Conservation (phyloP, 768 basidiomycete species). For the Dendrothele bispora region DNA sequence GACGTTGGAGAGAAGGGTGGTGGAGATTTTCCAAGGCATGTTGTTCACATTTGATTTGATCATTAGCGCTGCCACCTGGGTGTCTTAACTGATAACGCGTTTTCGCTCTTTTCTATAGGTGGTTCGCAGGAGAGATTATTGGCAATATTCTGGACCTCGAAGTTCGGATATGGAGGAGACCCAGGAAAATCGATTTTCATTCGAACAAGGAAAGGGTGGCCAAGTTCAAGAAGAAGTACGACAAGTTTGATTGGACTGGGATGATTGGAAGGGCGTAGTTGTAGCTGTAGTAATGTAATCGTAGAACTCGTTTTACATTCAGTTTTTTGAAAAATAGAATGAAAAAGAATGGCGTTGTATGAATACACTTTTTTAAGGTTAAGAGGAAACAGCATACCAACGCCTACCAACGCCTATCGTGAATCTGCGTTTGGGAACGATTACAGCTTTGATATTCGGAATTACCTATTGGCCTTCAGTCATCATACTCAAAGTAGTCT, state of each 20-base stretch:
- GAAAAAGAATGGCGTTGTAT: too few species aligned
- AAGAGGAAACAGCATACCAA: too few species aligned
- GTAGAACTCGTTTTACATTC: too few species aligned
- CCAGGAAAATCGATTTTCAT: slow-evolving; percentile 68
- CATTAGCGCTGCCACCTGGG: too few species aligned
- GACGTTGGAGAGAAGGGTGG: slow-evolving; percentile 90
- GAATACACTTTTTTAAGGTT: too few species aligned
- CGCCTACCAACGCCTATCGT: too few species aligned
- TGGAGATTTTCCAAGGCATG: slow-evolving; percentile 86
- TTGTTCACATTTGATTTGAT: slow-evolving; percentile 13
- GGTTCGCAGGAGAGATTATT: slow-evolving; percentile 94
- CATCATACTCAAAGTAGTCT: too few species aligned
- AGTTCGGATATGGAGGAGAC: slow-evolving; percentile 81
- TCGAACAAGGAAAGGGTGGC: slow-evolving; percentile 70
- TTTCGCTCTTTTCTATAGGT: slow-evolving; percentile 45
- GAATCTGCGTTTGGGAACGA: too few species aligned
- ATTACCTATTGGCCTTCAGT: too few species aligned
- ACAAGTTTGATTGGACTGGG: slow-evolving; percentile 78
- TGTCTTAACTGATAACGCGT: neutral
- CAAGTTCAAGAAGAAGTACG: slow-evolving; percentile 73
- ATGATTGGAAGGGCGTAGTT: slow-evolving; percentile 50
- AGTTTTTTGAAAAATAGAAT: too few species aligned
- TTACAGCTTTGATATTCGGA: too few species aligned
- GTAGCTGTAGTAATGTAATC: too few species aligned
- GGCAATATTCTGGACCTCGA: slow-evolving; percentile 89